Evolutionary conservation across 805 yeast genomes (phyloP), one percentile per base, ranked within the genome.

Genomic region (Spathaspora passalidarum): DNA sequence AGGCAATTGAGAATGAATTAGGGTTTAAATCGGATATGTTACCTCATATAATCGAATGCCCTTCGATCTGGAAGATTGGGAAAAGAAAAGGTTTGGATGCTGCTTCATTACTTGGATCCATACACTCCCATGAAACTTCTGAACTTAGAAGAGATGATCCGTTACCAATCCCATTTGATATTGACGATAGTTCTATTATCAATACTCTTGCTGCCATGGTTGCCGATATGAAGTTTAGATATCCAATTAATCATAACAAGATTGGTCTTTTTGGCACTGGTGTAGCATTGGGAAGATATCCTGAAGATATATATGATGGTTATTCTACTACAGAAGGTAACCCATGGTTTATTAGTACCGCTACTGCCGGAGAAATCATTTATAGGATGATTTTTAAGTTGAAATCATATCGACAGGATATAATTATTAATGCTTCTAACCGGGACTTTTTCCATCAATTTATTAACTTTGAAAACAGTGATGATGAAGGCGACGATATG

Each of bases 291-390:
- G 98, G 98, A 2, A 75, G 98, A 59, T 91, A 91, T 59, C 96
- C 97, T 0, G 98, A 91, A 59, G 98, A 91, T 65, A 62, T 84
- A 8, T 91, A 91, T 63, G 84, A 91, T 61, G 96, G 96, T 0
- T 67, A 72, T 49, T 82, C 81, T 0, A 69, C 77, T 0, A 73
- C 84, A 25, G 88, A 84, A 55, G 97, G 97, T 2, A 90, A 91
- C 57, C 97, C 98, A 5, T 91, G 97, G 98, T 89, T 90, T 59
- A 77, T 91, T 47, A 69, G 87, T 2, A 86, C 92, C 1, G 79
- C 86, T 0, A 72, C 86, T 3, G 88, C 88, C 2, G 69, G 88
- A 4, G 88, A 84, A 59, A 53, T 84, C 14, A 59, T 85, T 37
- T 84, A 76, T 62, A 80, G 78, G 56, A 59, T 79, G 48, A 69